Base-by-base conservation (phyloP, 1,139 yeast species). In the Nakaseomyces sp. region DNA sequence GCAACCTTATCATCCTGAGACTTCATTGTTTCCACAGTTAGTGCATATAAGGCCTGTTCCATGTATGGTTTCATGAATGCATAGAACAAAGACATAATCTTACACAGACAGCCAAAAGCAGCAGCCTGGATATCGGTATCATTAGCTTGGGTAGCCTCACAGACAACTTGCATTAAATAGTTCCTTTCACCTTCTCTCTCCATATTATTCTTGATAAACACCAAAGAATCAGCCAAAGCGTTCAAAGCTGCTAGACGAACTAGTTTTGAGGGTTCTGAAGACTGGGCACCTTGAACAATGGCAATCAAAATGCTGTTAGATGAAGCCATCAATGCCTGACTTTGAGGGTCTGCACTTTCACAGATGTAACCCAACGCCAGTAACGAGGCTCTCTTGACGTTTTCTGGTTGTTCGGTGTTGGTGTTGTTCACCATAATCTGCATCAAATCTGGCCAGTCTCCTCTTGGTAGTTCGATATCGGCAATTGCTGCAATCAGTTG, bases 401-500 rank as follows among this genome's bases (percentile, higher is more conserved):
- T 72, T 45, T 76, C 85, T 15, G 89, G 82, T 57, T 82, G 81
- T 43, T 81, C 86, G 8, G 81, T 71, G 56, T 79, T 79, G 37
- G 97, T 91, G 64, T 88, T 86, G 50, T 82, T 86, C 43, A 91
- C 91, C 59, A 91, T 82, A 39, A 76, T 74, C 44, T 81, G 77
- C 68, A 91, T 85, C 59, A 91, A 72, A 47, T 83, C 89, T 18
- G 84, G 82, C 98, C 98, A 91, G 60, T 82, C 86, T 52, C 74
- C 75, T 51, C 81, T 70, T 40, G 97, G 97, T 52, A 91, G 73
- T 64, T 91, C 98, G 48, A 91, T 86, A 52, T 84, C 93, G 13
- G 97, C 98, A 56, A 91, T 85, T 8, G 97, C 95, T 24, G 97
- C 95, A 47, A 91, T 91, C 54, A 91, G 73, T 68, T 91, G 97